Base-by-base conservation (phyloP, 2,329 filamentous ascomycete genomes). In the Penicillium nordicum region DNA sequence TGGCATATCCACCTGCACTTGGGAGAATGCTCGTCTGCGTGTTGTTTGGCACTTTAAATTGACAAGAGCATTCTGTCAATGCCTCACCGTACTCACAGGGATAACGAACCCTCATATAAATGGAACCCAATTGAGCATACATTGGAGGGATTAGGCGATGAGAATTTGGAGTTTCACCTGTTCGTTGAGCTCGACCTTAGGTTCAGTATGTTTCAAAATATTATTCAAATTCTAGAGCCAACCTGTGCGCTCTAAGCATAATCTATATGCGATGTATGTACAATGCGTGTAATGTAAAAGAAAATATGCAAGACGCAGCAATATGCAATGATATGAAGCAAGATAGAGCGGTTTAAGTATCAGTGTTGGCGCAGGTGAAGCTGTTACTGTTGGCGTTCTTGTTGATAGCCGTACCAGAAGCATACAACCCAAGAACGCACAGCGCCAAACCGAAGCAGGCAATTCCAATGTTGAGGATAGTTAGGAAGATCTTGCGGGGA, bases 401-500 rank as follows among this genome's bases (percentile, higher is more conserved):
- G 47, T 57, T 48, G 41, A 62, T 63, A 37, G 53, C 60, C 30
- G 58, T 62, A 27, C 60, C 61, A 46, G 67, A 70, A 49, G 64
- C 69, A 64, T 67, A 72, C 57, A 57, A 57, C 11, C 60, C 62
- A 58, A 67, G 58, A 18, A 56, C 65, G 49, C 59, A 71, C 57
- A 58, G 57, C 16, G 21, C 47, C 54, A 56, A 36, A 37, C 72
- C 73, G 34, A 72, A 63, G 4, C 54, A 27, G 6, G 80, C 72
- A 18, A 80, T 72, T 0, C 70, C 40, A 0, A 69, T 59, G 58
- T 83, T 83, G 23, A 80, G 34, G 4, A 77, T 53, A 4, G 76
- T 77, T 14, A 82, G 61, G 4, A 64, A 56, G 23, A 76, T 76
- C 68, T 82, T 83, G 48, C 72, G 70, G 59, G 70, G 74, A 27